Evolutionary conservation across 2,329 filamentous ascomycete genomes (phyloP).

Genomic region (Raffaelea deltoideospora): DNA sequence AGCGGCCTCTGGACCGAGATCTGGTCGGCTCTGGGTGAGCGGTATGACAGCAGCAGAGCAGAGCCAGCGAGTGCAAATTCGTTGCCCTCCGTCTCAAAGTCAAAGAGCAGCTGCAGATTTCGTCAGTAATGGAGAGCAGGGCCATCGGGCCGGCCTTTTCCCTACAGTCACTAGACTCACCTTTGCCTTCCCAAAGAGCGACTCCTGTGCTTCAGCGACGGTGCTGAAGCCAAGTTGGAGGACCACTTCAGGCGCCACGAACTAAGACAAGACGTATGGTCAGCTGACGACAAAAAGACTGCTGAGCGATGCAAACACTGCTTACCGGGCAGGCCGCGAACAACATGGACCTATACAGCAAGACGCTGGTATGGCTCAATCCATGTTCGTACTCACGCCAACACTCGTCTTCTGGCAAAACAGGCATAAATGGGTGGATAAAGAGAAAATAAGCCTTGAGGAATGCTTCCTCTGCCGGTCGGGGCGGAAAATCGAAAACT

Average conservation of each 20-base stretch:
- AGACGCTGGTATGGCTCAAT: not conserved
- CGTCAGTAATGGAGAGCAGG: not conserved
- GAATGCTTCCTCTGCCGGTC: not conserved
- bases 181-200: not conserved
- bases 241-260: not conserved
- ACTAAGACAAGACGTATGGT: not conserved
- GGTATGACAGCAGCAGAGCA: not conserved
- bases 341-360: not conserved
- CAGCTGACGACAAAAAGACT: not conserved
- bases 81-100: not conserved
- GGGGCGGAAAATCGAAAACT: not conserved
- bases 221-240: not conserved
- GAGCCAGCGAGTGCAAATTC: not conserved
- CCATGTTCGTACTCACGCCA: not conserved
- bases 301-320: not conserved
- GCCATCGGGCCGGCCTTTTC: not conserved
- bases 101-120: not conserved
- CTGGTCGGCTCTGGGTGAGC: not conserved
- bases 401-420: not conserved
- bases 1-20: not conserved
- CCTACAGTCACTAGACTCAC: not conserved
- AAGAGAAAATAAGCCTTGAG: not conserved
- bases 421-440: constrained; percentile 1
- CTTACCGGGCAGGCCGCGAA: not conserved
- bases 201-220: constrained; percentile 1